Evolutionary conservation across 2,329 filamentous ascomycete genomes (phyloP), one percentile per base, ranked within the genome.

Genomic region (Claviceps capensis): DNA sequence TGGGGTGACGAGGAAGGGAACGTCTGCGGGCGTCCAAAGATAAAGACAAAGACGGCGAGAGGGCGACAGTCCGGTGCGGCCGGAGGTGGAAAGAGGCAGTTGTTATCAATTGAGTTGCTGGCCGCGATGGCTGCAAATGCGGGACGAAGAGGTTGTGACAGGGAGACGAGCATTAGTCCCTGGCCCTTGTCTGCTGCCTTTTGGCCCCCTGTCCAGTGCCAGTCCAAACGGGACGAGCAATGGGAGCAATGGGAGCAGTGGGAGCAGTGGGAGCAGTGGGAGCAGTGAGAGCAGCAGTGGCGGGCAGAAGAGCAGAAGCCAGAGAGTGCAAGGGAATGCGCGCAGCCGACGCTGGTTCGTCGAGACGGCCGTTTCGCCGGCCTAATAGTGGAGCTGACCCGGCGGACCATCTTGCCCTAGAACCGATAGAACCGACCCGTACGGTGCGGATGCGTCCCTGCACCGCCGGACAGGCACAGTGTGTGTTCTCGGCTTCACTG

Each of bases 321-420:
- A 60, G 58, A 57, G 11, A 57, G 50, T 50, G 53, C 56, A 47
- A 52, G 55, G 55, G 56, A 52, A 55, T 53, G 48, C 52, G 58
- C 53, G 58, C 53, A 49, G 49, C 47, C 30, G 46, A 53, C 57
- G 58, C 61, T 67, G 67, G 65, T 67, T 67, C 65, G 65, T 64
- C 66, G 61, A 66, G 63, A 68, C 75, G 75, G 75, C 74, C 72
- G 65, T 75, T 73, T 77, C 65, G 68, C 74, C 75, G 75, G 75
- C 73, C 67, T 71, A 77, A 78, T 76, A 75, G 75, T 78, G 75
- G 75, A 70, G 72, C 63, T 61, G 54, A 41, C 53, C 41, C 53
- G 51, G 52, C 47, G 16, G 16, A 17, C 37, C 8, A 42, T 42
- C 16, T 17, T 46, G 22, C 11, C 23, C 16, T 17, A 34, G 30